phyloP scores from a whole-genome alignment of 2,329 filamentous ascomycete species.

The Colletotrichum euphorbiae region DNA sequence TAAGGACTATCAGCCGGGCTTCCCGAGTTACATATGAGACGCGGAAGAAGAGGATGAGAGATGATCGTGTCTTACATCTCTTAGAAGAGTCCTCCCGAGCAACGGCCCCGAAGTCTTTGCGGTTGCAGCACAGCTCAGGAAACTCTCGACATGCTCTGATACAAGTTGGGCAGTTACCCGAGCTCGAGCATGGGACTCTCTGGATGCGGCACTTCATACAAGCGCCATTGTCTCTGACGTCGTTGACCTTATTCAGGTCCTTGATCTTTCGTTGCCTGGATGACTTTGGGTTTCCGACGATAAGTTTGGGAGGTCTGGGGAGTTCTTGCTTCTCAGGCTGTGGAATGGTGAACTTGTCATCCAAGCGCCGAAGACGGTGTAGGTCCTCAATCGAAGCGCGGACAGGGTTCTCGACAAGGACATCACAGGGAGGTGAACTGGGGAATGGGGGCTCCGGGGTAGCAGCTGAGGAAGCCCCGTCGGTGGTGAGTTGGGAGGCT shows the following conservation, averaged over 20 bases:
- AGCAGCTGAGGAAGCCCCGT: background rate
- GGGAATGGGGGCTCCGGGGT: background rate
- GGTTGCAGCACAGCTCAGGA: conserved; percentile 1
- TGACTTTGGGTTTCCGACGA: conserved; percentile 1
- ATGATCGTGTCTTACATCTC: conserved; percentile 14
- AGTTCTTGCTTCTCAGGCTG: conserved; percentile 2
- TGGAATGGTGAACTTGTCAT: background rate
- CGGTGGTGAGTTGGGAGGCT: background rate
- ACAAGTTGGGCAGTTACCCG: conserved; percentile 11
- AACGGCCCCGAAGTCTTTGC: conserved; percentile 4
- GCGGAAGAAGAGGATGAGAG: background rate
- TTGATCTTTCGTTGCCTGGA: conserved; percentile 16
- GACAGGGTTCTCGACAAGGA: background rate
- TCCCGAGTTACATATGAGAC: background rate
- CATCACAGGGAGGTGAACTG: background rate
- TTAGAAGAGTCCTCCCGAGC: conserved; percentile 1
- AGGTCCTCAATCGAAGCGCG: background rate
- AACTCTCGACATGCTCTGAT: conserved; percentile 5
- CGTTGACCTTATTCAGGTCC: conserved; percentile 17
- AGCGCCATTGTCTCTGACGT: conserved; percentile 12
- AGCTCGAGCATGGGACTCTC: conserved; percentile 8
- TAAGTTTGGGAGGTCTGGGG: conserved; percentile 17
- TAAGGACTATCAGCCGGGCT: background rate
- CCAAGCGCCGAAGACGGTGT: background rate
- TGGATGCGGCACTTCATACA: conserved; percentile 30